A percentile compares a stretch with the other conserved stretches of the same genome.
Evolutionary conservation across 2,329 filamentous ascomycete genomes (phyloP).

Genomic region (Fusarium concolor): DNA sequence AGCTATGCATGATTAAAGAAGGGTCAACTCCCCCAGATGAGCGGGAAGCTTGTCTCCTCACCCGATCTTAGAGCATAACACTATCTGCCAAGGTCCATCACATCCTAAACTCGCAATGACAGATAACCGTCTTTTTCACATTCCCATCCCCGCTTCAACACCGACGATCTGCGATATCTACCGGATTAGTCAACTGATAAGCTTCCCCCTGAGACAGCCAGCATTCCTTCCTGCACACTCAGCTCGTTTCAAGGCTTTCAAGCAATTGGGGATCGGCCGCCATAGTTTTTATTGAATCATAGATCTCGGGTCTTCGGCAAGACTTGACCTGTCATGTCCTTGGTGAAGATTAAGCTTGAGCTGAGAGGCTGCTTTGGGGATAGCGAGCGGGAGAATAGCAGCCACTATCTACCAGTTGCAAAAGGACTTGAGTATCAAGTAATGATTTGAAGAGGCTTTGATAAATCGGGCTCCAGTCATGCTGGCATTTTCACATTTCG

Average conservation of each 20-base stretch:
- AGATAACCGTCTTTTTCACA: neutral
- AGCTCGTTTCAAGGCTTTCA: neutral
- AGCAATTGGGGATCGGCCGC: neutral
- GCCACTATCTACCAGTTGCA: neutral
- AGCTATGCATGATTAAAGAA: neutral
- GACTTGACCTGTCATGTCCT: neutral
- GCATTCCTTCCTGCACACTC: conserved; percentile 11
- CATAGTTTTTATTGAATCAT: neutral
- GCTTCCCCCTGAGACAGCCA: neutral
- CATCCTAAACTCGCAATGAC: too few species aligned
- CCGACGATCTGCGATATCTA: neutral
- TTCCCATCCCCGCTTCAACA: neutral
- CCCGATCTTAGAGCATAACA: too few species aligned
- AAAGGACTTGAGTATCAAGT: too few species aligned
- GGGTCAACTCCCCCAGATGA: neutral
- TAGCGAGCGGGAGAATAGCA: neutral
- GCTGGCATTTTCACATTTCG: neutral
- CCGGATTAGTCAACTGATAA: neutral
- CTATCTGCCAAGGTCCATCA: neutral
- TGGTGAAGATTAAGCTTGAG: neutral
- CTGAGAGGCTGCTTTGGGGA: neutral
- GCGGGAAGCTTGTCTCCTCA: too few species aligned
- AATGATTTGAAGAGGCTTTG: too few species aligned
- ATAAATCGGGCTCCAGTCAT: too few species aligned
- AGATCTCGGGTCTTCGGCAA: neutral